Base-by-base conservation (phyloP, 176 grass and related monocot species). In the Zizania latifolia region DNA sequence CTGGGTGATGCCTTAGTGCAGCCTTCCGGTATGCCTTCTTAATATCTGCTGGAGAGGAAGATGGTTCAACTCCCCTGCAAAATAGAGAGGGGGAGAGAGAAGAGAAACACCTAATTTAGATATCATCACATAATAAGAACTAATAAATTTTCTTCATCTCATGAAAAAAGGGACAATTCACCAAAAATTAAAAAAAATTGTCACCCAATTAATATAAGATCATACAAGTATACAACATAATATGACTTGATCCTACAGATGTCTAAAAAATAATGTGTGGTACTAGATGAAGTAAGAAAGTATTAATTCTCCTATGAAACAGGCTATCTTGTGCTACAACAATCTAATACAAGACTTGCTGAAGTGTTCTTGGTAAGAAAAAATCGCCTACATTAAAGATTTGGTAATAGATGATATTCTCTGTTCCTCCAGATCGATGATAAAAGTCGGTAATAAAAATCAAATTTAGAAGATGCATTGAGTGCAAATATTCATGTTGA, bases 21-120 rank as follows among this genome's bases (percentile, higher is more conserved):
- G 96, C 92, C 82, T 99, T 99, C 30, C 92, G 82, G 61, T 99
- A 99, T 4, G 92, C 89, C 70, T 95, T 99, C 80, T 99, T 99
- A 75, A 99, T 79, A 75, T 95, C 96, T 53, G 82, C 82, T 77
- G 69, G 17, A 79, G 96, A 83, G 53, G 87, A 90, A 28, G 85
- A 92, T 74, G 65, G 58, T 71, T 99, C 96, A 32, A 99, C 54
- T 68, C 96, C 92, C 69, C 96, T 99, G 81, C 39, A 70, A 67
- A 82, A 67, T n/a, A 50, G 48, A 22, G n/a, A 12, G 16, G 44
- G 16, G 5, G 7, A 1, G 19, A 21, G 48, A 62, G 68, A 58
- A 15, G 34, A 66, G 39, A 78, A 34, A 41, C 33, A 77, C 15
- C 43, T 31, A 28, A 82, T 77, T 70, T 27, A 57, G 30, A 65